phyloP scores from a whole-genome alignment of 2,329 filamentous ascomycete species.

The Colletotrichum simmondsii region DNA sequence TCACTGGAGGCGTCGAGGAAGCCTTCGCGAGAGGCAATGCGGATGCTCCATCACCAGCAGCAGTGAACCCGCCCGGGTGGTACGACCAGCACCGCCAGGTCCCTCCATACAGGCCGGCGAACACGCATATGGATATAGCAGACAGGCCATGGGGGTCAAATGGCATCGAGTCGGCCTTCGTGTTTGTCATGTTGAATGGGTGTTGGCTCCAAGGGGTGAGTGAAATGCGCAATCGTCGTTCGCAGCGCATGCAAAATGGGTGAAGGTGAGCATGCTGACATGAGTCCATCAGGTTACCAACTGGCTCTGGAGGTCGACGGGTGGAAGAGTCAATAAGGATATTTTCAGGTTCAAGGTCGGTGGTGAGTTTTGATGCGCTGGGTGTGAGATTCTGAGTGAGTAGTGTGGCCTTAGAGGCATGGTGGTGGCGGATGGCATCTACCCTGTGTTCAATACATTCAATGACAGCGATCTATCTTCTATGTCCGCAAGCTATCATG shows the following conservation, averaged over 20 bases:
- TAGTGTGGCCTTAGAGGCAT: background rate
- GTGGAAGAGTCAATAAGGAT: conserved; percentile 53
- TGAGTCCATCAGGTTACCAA: conserved; percentile 12
- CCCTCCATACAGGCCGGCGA: conserved; percentile 38
- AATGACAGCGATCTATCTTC: background rate
- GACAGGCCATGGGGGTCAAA: conserved; percentile 36
- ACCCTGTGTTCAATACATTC: background rate
- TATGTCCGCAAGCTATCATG: background rate
- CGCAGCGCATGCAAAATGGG: background rate
- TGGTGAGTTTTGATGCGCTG: conserved; percentile 56
- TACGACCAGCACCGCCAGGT: conserved; percentile 37
- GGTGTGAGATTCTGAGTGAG: background rate
- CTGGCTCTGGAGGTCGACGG: conserved; percentile 29
- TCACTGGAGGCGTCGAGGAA: conserved; percentile 28
- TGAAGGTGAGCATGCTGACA: background rate
- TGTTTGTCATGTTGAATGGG: conserved; percentile 40
- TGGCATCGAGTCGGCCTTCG: conserved; percentile 35
- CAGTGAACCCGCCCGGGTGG: conserved; percentile 36
- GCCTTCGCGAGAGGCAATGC: conserved; percentile 22
- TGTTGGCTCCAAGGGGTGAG: conserved; percentile 32
- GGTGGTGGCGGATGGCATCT: background rate
- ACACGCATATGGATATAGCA: conserved; percentile 34
- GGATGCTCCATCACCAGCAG: conserved; percentile 17
- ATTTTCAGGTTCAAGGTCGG: conserved; percentile 64
- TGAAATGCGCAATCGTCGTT: background rate